Evolutionary conservation across 2,329 filamentous ascomycete genomes (phyloP).

Genomic region (Diaporthe amygdali): DNA sequence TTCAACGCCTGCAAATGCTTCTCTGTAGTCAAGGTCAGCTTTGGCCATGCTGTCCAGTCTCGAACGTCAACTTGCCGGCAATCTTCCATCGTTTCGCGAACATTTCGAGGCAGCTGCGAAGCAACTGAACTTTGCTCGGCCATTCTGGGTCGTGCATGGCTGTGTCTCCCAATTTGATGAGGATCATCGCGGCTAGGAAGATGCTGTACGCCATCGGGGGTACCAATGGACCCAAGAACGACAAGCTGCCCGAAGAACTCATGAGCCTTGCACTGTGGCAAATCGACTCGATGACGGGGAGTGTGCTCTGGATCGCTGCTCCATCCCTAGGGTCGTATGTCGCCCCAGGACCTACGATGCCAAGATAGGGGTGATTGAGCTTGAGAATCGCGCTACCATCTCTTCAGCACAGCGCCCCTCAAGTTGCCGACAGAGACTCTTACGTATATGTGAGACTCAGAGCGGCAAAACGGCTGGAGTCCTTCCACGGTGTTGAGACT

Average conservation of each 20-base stretch:
- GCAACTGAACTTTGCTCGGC: constrained; percentile 30
- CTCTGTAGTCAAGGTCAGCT: neutral
- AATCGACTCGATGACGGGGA: constrained; percentile 30
- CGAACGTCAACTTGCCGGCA: constrained; percentile 30
- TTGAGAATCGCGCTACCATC: constrained; percentile 34
- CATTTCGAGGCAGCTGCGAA: constrained; percentile 29
- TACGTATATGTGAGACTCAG: constrained; percentile 36
- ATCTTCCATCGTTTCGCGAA: constrained; percentile 34
- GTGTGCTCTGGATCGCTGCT: constrained; percentile 28
- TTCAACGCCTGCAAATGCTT: constrained; percentile 23
- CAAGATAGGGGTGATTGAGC: constrained; percentile 34
- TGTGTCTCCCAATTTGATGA: constrained; percentile 32
- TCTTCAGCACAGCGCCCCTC: constrained; percentile 24
- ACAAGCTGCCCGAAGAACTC: constrained; percentile 24
- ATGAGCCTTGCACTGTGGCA: constrained; percentile 29
- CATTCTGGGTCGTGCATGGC: constrained; percentile 30
- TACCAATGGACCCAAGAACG: constrained; percentile 26
- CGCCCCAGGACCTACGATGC: constrained; percentile 16
- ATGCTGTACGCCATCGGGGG: constrained; percentile 32
- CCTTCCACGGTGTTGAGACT: constrained; percentile 29
- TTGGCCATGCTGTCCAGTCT: neutral
- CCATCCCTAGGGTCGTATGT: constrained; percentile 18
- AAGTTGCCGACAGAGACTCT: constrained; percentile 18
- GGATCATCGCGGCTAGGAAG: constrained; percentile 32
- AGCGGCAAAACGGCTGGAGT: constrained; percentile 31